Evolutionary conservation across 192 early-diverging fungal genomes (phyloP), one percentile per base, ranked within the genome.

Genomic region (Entomortierella chlamydospora): DNA sequence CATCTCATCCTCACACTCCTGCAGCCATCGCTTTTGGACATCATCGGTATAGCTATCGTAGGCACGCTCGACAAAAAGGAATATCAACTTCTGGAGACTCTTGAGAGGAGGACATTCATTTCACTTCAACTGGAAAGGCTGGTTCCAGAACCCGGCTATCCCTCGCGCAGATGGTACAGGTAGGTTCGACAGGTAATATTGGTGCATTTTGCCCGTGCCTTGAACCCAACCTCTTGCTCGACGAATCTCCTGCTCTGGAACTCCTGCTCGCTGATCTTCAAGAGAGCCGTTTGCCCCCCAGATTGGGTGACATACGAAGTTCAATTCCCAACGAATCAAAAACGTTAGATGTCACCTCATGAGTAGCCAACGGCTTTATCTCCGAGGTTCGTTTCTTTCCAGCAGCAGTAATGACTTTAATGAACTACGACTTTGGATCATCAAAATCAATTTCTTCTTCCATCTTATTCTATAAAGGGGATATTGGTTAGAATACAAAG

Each of bases 1-100:
- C 52, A 65, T 65, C 13, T 53, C 63, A 22, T 39, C 28, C 6
- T 55, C 31, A 51, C 63, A 65, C 25, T 55, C 52, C 2, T 28
- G 18, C 49, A 0, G 18, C 63, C 63, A 65, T 6, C 20, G 3
- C 2, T 65, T 11, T 34, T 55, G n/a, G 22, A 13, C 22, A 4
- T 37, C 22, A 7, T 2, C 15, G 3, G 1, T 34, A 55, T 2
- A 33, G 18, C 15, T 22, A 6, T 20, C 18, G 34, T 28, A 22
- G 6, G 63, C 52, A 11, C 4, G 9, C 50, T 61, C 68, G 33
- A 70, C 51, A 45, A 61, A 70, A 6, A 57, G 68, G 28, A 70
- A 70, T 30, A 70, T 26, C 1, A 28, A 30, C 20, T 34, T 20
- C 52, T 61, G 57, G 20, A 70, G 57, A 2, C 26, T 50, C 0